Base-by-base conservation (phyloP, 2,329 filamentous ascomycete species). In the Epichloe baconii region DNA sequence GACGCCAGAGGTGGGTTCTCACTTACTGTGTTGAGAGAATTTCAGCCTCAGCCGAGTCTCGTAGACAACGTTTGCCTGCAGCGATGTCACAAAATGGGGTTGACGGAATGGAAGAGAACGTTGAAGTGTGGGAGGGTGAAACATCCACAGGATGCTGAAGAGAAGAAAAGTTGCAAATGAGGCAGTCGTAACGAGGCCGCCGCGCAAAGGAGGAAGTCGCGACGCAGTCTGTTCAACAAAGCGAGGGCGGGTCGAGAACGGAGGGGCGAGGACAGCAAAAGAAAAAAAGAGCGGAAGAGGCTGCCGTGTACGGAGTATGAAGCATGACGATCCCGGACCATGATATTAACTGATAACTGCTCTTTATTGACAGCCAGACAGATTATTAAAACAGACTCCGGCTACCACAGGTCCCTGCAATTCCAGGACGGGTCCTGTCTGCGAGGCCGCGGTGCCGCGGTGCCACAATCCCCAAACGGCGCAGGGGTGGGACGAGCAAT, bases 141-240 rank as follows among this genome's bases (percentile, higher is more conserved):
- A 36, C 43, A 53, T 41, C 44, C 48, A 41, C 51, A 44, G 51
- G 51, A 53, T 44, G 51, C 38, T 44, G 35, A n/a, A 49, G 31
- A 37, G 47, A 44, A 35, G 26, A n/a, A 23, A 42, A 45, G 36
- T 40, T 31, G 49, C 45, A 34, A 49, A 48, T 23, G 42, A 53
- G 50, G 40, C 50, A 49, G 44, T 49, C 19, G 47, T 42, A 47
- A 51, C 4, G 38, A 42, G 40, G 15, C 15, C 8, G 41, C 14
- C n/a, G 35, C 36, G 42, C 47, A 47, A 31, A 46, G 38, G 49
- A 21, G 52, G 52, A 52, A 52, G 52, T 53, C 52, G 49, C 52
- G 49, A 54, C 49, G 21, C 52, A 51, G 41, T 44, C 48, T 36
- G 51, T 31, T 34, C 35, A 44, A 5, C 15, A 44, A 43, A 43